Conservation (phyloP, 495 filamentous ascomycete species). For the Lepraria neglecta region DNA sequence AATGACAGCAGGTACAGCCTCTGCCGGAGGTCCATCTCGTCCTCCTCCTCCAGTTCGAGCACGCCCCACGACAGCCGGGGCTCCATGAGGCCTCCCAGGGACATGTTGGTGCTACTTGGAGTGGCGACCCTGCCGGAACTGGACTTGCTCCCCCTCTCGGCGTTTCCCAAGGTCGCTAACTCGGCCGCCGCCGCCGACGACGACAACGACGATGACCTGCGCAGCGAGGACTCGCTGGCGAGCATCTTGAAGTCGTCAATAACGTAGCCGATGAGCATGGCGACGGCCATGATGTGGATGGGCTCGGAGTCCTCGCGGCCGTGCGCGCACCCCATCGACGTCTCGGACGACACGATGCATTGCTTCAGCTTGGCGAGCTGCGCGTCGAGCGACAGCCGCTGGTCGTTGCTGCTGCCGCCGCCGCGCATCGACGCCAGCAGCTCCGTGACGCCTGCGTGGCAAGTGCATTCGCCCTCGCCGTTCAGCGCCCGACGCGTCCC, state of each 20-base stretch:
- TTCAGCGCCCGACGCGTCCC: background rate
- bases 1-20: background rate
- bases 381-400: conserved; percentile 16
- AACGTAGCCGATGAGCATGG: conserved; percentile 16
- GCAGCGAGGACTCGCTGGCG: conserved; percentile 13
- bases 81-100: conserved; percentile 6
- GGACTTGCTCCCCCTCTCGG: conserved; percentile 7
- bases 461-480: conserved; percentile 11
- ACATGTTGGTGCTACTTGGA: conserved; percentile 12
- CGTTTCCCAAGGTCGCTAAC: conserved; percentile 8
- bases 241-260: conserved; percentile 15
- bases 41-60: conserved; percentile 13
- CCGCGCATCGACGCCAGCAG: conserved; percentile 17
- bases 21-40: conserved; percentile 12
- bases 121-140: background rate
- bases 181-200: background rate
- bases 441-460: conserved; percentile 12
- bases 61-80: conserved; percentile 16
- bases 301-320: conserved; percentile 15
- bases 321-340: conserved; percentile 15
- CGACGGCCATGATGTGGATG: conserved; percentile 15
- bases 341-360: conserved; percentile 15
- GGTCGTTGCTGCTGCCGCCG: conserved; percentile 13
- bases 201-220: conserved; percentile 6
- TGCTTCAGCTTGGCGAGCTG: conserved; percentile 18